Percentiles rank a stretch among this genome's conserved stretches.
Conservation (phyloP, 805 yeast genomes). For the Torulaspora microellipsoides region DNA sequence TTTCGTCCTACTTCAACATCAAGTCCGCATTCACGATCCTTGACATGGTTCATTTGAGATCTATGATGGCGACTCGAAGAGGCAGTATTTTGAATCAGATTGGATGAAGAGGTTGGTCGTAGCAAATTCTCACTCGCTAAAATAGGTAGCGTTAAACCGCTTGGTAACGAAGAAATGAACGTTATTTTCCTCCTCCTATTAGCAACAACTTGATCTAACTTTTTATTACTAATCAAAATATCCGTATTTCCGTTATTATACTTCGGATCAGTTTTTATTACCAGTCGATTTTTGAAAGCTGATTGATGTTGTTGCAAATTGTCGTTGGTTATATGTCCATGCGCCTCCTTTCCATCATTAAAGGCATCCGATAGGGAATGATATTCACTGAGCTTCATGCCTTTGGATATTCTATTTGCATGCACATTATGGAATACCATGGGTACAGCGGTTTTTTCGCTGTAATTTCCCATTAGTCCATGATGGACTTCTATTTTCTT, state of each 20-base stretch:
- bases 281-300: neutral
- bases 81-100: neutral
- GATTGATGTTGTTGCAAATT: neutral
- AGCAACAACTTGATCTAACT: neutral
- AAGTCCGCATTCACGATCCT: too few species aligned
- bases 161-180: conserved; percentile 9
- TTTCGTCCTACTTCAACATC: too few species aligned
- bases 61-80: neutral
- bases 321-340: too few species aligned
- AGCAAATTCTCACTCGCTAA: neutral
- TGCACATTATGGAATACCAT: conserved; percentile 10
- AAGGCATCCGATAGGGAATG: conserved; percentile 1
- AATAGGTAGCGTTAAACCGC: neutral
- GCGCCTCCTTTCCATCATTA: neutral
- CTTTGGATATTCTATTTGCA: conserved; percentile 3
- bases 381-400: neutral
- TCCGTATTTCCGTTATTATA: conserved; percentile 3
- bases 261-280: conserved; percentile 10
- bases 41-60: too few species aligned
- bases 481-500: neutral
- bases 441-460: conserved; percentile 1
- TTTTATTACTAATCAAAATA: conserved; percentile 2
- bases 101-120: neutral
- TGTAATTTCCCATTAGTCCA: neutral
- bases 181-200: conserved; percentile 5